These are phyloP conservation scores for Lecanosticta acicola DNA, from an alignment of 2,329 filamentous ascomycete species.

Conservation along the genomic window DNA sequence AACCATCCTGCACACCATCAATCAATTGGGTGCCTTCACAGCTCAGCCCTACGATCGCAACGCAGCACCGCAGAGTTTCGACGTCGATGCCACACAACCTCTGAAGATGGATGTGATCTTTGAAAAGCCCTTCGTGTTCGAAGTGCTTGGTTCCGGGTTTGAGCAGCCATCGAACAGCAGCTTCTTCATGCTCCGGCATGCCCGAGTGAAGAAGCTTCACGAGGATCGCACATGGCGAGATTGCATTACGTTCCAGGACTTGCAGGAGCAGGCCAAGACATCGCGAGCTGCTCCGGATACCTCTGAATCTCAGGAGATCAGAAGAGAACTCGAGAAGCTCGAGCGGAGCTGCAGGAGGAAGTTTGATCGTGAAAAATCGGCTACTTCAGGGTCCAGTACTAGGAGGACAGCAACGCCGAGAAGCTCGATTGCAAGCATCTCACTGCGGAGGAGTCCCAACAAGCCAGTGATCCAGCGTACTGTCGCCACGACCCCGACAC, in stretches of 20 bases:
- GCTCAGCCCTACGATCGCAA: conserved; percentile 28
- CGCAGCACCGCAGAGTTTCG: conserved; percentile 19
- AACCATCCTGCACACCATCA: conserved; percentile 40
- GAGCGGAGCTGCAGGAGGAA: conserved; percentile 37
- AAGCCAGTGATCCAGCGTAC: not conserved
- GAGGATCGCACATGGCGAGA: conserved; percentile 67
- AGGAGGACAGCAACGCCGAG: conserved; percentile 8
- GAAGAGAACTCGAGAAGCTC: conserved; percentile 57
- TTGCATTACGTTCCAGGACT: conserved; percentile 60
- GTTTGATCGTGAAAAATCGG: conserved; percentile 24
- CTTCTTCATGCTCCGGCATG: conserved; percentile 72
- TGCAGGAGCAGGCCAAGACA: conserved; percentile 60
- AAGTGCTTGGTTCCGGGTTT: conserved; percentile 74
- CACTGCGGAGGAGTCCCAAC: not conserved
- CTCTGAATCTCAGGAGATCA: conserved; percentile 56
- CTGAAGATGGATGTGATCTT: conserved; percentile 52
- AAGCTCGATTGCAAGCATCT: conserved; percentile 3
- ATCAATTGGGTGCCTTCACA: conserved; percentile 37
- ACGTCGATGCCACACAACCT: conserved; percentile 14
- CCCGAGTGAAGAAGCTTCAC: conserved; percentile 70
- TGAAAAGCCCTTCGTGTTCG: conserved; percentile 66
- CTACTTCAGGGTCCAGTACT: conserved; percentile 7
- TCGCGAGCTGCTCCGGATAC: conserved; percentile 48
- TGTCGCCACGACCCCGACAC: not conserved
- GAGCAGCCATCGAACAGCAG: conserved; percentile 63